phyloP scores from a whole-genome alignment of 2,329 filamentous ascomycete species.

The Apiospora aurea region DNA sequence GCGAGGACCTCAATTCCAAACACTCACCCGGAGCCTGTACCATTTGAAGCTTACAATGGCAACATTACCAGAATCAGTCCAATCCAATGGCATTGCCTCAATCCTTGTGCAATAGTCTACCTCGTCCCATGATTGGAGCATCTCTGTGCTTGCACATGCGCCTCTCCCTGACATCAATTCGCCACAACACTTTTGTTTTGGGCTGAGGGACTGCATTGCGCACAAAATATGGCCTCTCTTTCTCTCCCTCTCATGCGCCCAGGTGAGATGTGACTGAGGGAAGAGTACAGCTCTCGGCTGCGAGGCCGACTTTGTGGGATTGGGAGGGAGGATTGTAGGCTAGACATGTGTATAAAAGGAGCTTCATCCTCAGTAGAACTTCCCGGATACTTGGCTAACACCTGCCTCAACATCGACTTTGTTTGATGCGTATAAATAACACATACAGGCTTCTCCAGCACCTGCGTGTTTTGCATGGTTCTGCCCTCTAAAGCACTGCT shows the following conservation, averaged over 20 bases:
- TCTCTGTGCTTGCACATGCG: not conserved
- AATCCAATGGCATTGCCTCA: not conserved
- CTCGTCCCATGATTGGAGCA: not conserved
- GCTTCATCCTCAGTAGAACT: not conserved
- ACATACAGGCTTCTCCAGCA: not conserved
- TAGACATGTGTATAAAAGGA: not conserved
- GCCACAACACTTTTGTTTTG: not conserved
- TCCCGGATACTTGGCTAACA: not conserved
- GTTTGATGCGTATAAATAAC: not conserved
- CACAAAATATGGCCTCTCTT: conserved; percentile 4
- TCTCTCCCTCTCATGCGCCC: not conserved
- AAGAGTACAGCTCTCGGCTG: not conserved
- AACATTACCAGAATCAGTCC: no score
- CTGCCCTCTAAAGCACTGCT: not conserved
- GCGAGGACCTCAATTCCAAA: no score
- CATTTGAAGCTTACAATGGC: no score
- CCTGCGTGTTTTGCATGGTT: not conserved
- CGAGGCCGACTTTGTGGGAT: not conserved
- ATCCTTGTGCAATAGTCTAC: not conserved
- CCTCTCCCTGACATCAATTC: not conserved
- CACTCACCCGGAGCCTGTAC: no score
- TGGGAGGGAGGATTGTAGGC: not conserved
- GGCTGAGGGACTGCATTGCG: not conserved
- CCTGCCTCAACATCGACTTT: not conserved
- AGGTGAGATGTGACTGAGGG: not conserved